Percentiles rank a stretch among this genome's conserved stretches.
Conservation (phyloP, 768 basidiomycete genomes). For the Kwoniella pini region DNA sequence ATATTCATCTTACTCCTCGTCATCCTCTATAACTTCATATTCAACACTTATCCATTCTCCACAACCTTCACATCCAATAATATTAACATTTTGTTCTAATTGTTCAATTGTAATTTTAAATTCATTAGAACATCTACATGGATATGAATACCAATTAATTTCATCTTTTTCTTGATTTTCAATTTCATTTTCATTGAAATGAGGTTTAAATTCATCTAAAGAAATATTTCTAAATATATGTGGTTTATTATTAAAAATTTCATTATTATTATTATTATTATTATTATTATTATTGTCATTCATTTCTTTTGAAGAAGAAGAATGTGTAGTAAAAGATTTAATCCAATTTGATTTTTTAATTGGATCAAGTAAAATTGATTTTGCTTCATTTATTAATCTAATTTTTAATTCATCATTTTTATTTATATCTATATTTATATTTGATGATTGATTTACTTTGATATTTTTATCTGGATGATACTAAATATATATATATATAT, state of each 20-base stretch:
- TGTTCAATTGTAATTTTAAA: slow-evolving; percentile 51
- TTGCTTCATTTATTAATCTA: slow-evolving; percentile 45
- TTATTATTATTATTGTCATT: too few relatives aligned
- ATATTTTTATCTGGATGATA: slow-evolving; percentile 28
- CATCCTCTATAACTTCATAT: slow-evolving; percentile 53
- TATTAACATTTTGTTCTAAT: slow-evolving; percentile 54
- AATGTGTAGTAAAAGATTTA: too few relatives aligned
- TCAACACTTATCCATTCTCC: slow-evolving; percentile 56
- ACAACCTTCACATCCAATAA: slow-evolving; percentile 56
- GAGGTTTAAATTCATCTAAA: slow-evolving; percentile 28
- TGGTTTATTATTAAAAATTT: slow-evolving; percentile 11
- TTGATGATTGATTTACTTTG: too few relatives aligned
- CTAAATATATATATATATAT: too few relatives aligned
- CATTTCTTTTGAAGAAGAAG: too few relatives aligned
- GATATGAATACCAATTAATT: slow-evolving; percentile 51
- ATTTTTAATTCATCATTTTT: too few relatives aligned
- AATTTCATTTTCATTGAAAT: background rate
- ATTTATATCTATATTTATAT: background rate
- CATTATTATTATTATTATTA: too few relatives aligned
- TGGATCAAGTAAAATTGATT: slow-evolving; percentile 11
- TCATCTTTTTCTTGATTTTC: slow-evolving; percentile 29
- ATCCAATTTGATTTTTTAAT: background rate
- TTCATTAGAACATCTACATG: slow-evolving; percentile 53
- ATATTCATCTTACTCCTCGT: too few relatives aligned
- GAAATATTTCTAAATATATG: slow-evolving; percentile 30